phyloP scores from a whole-genome alignment of 2,329 filamentous ascomycete species.

The Bipolaris zeicola region DNA sequence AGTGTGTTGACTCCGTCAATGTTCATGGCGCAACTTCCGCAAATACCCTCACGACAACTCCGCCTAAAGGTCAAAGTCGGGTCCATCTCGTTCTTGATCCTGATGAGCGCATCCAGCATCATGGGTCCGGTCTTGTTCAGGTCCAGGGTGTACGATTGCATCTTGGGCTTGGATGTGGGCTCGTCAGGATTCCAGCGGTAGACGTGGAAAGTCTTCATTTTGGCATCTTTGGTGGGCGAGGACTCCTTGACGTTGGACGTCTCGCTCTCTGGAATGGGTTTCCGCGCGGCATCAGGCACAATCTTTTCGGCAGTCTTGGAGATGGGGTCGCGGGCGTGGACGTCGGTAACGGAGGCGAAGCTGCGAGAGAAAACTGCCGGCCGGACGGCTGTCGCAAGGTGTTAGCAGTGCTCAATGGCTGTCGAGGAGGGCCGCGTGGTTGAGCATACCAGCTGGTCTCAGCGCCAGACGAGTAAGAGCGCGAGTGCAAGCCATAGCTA shows the following conservation, averaged over 20 bases:
- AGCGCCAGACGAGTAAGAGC: slow-evolving; percentile 47
- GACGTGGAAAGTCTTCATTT: slow-evolving; percentile 94
- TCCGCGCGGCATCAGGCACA: slow-evolving; percentile 32
- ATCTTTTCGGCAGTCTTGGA: slow-evolving; percentile 41
- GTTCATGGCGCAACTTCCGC: slow-evolving; percentile 99
- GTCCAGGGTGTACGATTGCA: slow-evolving; percentile 95
- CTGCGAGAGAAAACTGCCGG: slow-evolving; percentile 46
- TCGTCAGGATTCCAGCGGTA: slow-evolving; percentile 98
- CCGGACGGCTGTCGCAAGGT: slow-evolving; percentile 36
- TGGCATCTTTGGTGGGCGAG: slow-evolving; percentile 60
- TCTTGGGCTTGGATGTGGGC: slow-evolving; percentile 88
- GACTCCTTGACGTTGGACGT: slow-evolving; percentile 68
- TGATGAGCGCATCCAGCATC: slow-evolving; percentile 94
- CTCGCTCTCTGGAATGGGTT: slow-evolving; percentile 55
- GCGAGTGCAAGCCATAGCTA: slow-evolving; percentile 47
- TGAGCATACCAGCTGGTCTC: slow-evolving; percentile 43
- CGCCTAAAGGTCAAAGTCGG: slow-evolving; percentile 94
- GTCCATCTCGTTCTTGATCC: slow-evolving; percentile 99
- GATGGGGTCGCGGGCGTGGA: slow-evolving; percentile 40
- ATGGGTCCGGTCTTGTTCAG: slow-evolving; percentile 99
- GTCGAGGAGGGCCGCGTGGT: slow-evolving; percentile 1
- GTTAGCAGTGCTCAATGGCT: slow-evolving; percentile 37
- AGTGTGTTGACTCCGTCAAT: slow-evolving; percentile 98
- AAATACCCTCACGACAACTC: slow-evolving; percentile 97
- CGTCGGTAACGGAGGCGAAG: slow-evolving; percentile 48